These are phyloP conservation scores for Vitellaria paradoxa DNA, from an alignment of 179 eudicot species.

Conservation along the genomic window DNA sequence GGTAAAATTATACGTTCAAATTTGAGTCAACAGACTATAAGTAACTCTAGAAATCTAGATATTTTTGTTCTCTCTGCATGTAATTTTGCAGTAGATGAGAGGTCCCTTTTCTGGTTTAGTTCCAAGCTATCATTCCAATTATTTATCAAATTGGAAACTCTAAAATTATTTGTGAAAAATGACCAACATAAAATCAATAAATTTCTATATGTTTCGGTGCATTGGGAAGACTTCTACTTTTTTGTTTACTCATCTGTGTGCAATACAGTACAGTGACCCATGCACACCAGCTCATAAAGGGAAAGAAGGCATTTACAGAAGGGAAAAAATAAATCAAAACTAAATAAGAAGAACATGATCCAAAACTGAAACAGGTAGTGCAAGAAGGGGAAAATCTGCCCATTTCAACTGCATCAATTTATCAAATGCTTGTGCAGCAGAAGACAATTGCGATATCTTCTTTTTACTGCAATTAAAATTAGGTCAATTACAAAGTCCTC, in stretches of 20 bases:
- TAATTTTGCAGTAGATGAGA: too few species aligned
- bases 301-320: neutral
- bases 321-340: neutral
- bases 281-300: neutral
- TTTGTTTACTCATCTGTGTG: neutral
- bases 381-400: neutral
- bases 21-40: too few species aligned
- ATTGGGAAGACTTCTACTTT: neutral
- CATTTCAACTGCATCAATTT: neutral
- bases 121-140: too few species aligned
- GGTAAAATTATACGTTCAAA: too few species aligned
- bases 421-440: neutral
- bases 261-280: neutral
- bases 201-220: neutral
- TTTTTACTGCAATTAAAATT: too few species aligned
- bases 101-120: too few species aligned
- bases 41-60: too few species aligned
- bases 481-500: neutral
- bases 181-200: too few species aligned
- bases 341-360: neutral
- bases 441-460: neutral
- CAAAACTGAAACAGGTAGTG: neutral
- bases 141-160: too few species aligned
- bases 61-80: too few species aligned
- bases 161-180: too few species aligned